Evolutionary conservation across 2,329 filamentous ascomycete species (phyloP).

Genomic region (Talaromyces amestolkiae): DNA sequence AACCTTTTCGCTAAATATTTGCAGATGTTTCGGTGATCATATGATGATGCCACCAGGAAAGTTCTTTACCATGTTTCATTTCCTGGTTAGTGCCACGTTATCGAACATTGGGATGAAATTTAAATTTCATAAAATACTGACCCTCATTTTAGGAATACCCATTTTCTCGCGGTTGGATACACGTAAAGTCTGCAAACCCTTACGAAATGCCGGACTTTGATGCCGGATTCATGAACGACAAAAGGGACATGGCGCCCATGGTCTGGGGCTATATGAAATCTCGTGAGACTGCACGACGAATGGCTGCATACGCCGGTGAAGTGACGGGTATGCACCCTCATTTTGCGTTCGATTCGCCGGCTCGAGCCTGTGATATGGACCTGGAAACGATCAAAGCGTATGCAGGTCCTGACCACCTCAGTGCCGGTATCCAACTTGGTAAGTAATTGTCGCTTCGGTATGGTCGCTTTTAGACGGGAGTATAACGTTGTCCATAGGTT

Average conservation of each 20-base stretch:
- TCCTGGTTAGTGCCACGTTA: constrained; percentile 48
- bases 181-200: constrained; percentile 68
- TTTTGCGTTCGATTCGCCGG: constrained; percentile 68
- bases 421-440: constrained; percentile 70
- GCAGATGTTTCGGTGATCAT: constrained; percentile 46
- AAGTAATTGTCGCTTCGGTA: constrained; percentile 23
- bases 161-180: constrained; percentile 69
- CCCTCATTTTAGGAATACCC: constrained; percentile 57
- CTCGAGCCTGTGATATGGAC: constrained; percentile 69
- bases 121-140: background rate
- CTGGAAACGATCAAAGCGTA: constrained; percentile 72
- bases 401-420: constrained; percentile 68
- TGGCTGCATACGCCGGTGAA: constrained; percentile 75
- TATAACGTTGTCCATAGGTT: constrained; percentile 27
- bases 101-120: background rate
- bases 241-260: constrained; percentile 79
- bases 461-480: background rate
- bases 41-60: constrained; percentile 69
- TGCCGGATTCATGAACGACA: constrained; percentile 80
- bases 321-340: constrained; percentile 66
- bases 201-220: constrained; percentile 77
- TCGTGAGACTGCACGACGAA: constrained; percentile 73
- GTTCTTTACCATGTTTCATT: constrained; percentile 83
- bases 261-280: constrained; percentile 84
- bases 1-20: background rate